A percentile compares a stretch with the other conserved stretches of the same genome.
These are phyloP conservation scores for Ilyonectria destructans DNA, from an alignment of 2,329 filamentous ascomycete species.

Conservation along the genomic window DNA sequence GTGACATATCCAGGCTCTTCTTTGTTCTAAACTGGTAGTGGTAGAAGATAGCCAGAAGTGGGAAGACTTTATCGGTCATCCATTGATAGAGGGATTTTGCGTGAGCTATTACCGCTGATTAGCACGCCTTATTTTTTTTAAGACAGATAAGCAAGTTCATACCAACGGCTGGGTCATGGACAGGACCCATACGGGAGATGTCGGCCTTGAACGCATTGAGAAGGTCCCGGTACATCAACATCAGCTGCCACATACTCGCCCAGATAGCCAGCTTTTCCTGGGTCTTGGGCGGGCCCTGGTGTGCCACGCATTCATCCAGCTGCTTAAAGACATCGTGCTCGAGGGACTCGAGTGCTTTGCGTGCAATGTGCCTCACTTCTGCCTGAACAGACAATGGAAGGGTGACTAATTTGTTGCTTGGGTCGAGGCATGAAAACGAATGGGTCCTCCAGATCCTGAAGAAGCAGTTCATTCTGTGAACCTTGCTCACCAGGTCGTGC, in stretches of 20 bases:
- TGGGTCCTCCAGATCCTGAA: constrained; percentile 65
- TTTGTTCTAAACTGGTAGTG: constrained; percentile 60
- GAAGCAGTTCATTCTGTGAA: constrained; percentile 66
- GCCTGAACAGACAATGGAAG: constrained; percentile 60
- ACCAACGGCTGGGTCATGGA: constrained; percentile 46
- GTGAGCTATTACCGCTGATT: constrained; percentile 33
- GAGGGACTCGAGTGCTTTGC: constrained; percentile 54
- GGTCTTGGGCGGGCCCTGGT: constrained; percentile 57
- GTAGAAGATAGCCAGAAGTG: constrained; percentile 58
- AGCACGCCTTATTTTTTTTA: constrained; percentile 20
- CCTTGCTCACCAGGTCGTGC: constrained; percentile 61
- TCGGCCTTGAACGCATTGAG: constrained; percentile 51
- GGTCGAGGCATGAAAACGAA: constrained; percentile 60
- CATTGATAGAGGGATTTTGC: constrained; percentile 45
- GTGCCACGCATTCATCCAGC: constrained; percentile 58
- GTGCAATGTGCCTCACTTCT: constrained; percentile 59
- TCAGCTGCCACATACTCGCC: constrained; percentile 66
- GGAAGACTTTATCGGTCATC: constrained; percentile 55
- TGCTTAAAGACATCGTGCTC: constrained; percentile 60
- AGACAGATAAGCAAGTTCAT: constrained; percentile 10
- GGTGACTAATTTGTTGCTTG: constrained; percentile 55
- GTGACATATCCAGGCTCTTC: constrained; percentile 58
- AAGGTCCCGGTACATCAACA: constrained; percentile 65
- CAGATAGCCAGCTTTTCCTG: constrained; percentile 63
- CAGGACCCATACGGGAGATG: constrained; percentile 44